Conservation (phyloP, 2,329 filamentous ascomycete species). For the Penicillium polonicum region DNA sequence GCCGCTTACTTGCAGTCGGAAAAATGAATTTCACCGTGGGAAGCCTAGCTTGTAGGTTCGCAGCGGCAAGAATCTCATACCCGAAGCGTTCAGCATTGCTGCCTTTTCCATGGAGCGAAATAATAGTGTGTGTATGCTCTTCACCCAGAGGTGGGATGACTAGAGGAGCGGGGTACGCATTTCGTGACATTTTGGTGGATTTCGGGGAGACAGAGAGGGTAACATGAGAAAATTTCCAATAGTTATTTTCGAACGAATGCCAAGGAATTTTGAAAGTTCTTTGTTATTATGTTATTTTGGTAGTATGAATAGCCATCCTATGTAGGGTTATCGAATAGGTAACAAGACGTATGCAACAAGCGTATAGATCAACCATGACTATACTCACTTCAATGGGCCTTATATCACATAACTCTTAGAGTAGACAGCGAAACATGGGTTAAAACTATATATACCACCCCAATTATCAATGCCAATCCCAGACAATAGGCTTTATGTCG, state of each 20-base stretch:
- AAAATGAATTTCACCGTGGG: constrained; percentile 51
- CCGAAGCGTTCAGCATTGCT: constrained; percentile 48
- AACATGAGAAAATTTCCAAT: not conserved
- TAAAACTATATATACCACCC: too few relatives aligned
- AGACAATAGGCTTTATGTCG: not conserved
- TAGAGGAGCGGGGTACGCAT: constrained; percentile 6
- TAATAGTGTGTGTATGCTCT: constrained; percentile 16
- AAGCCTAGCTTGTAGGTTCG: constrained; percentile 14
- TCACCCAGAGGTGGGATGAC: not conserved
- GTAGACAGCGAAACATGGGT: too few relatives aligned
- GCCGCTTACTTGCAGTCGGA: constrained; percentile 49
- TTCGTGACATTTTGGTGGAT: not conserved
- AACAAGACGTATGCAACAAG: not conserved
- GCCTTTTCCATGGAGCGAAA: constrained; percentile 13
- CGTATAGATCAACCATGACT: not conserved
- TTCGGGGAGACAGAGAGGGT: not conserved
- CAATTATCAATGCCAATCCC: not conserved
- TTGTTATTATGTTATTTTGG: not conserved
- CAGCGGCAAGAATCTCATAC: constrained; percentile 30
- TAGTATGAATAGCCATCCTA: not conserved
- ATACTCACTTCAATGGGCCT: not conserved
- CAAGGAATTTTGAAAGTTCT: not conserved
- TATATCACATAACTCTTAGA: not conserved
- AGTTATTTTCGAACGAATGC: not conserved
- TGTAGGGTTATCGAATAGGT: not conserved